Evolutionary conservation across 2,329 filamentous ascomycete species (phyloP).

Genomic region (Beauveria rudraprayagi): DNA sequence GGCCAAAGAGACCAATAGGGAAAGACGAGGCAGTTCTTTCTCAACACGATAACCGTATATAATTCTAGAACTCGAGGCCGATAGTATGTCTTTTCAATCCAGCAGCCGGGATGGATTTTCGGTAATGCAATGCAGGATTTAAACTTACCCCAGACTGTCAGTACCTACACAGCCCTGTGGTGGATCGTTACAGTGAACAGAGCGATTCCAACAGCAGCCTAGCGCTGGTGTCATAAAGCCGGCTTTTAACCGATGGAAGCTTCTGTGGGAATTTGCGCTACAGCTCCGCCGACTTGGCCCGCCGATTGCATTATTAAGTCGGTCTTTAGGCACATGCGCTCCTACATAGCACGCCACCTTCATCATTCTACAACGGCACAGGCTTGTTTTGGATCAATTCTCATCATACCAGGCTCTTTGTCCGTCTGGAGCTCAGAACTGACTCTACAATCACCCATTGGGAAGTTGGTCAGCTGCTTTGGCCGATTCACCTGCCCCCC

Average conservation of each 20-base stretch:
- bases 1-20: neutral
- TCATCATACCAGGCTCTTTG: neutral
- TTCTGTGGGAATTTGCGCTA: constrained; percentile 22
- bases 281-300: constrained; percentile 12
- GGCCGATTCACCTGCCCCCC: neutral
- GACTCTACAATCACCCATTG: neutral
- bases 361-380: constrained; percentile 5
- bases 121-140: neutral
- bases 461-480: neutral
- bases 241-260: constrained; percentile 21
- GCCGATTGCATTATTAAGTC: constrained; percentile 23
- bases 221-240: neutral
- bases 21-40: neutral
- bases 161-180: neutral
- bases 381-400: neutral
- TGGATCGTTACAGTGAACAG: neutral
- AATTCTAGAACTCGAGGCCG: too few species aligned
- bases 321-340: constrained; percentile 11
- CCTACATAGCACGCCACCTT: constrained; percentile 7
- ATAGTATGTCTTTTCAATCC: too few species aligned
- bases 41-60: too few species aligned
- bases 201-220: neutral
- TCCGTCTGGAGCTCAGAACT: neutral
- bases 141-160: neutral
- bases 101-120: neutral